Percentiles rank a stretch among this genome's conserved stretches.
Evolutionary conservation across 352 stramenopile genomes (phyloP).

Genomic region (Phytopythium cucurbitacearum): DNA sequence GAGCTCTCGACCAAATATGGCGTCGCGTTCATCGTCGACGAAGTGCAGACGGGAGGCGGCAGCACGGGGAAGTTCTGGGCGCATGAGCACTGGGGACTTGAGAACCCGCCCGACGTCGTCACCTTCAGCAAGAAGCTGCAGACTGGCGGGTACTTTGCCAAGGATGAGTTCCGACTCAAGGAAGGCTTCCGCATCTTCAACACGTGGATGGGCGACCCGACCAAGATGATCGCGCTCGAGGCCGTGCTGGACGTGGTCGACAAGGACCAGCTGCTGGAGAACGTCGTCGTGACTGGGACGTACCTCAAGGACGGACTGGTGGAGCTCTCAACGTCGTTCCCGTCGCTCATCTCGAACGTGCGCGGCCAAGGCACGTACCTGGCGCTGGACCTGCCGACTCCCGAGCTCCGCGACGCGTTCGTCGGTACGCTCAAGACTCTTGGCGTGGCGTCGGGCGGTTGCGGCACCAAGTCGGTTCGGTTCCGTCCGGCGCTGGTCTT

Average conservation of each 20-base stretch:
- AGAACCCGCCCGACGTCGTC: constrained; percentile 74
- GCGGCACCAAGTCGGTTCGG: constrained; percentile 59
- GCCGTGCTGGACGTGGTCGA: constrained; percentile 68
- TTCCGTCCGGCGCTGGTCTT: constrained; percentile 79
- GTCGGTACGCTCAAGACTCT: constrained; percentile 51
- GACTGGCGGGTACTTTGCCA: constrained; percentile 78
- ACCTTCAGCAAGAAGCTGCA: constrained; percentile 88
- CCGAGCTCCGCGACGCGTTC: constrained; percentile 61
- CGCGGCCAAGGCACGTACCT: constrained; percentile 77
- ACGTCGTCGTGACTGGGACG: constrained; percentile 63
- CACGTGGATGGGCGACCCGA: constrained; percentile 85
- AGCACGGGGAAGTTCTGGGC: constrained; percentile 86
- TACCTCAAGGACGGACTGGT: constrained; percentile 57
- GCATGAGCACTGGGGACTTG: constrained; percentile 74
- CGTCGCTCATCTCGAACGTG: constrained; percentile 62
- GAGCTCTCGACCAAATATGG: constrained; percentile 48
- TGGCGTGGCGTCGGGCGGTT: constrained; percentile 62
- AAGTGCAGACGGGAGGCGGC: constrained; percentile 79
- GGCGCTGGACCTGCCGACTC: constrained; percentile 67
- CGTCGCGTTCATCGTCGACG: constrained; percentile 82
- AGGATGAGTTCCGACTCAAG: constrained; percentile 59
- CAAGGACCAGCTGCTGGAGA: constrained; percentile 57
- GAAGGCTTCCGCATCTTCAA: constrained; percentile 86
- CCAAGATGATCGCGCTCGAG: constrained; percentile 81
- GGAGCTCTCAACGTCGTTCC: constrained; percentile 42